Evolutionary conservation across 2,329 filamentous ascomycete genomes (phyloP), one percentile per base, ranked within the genome.

Genomic region (Didymella exigua): DNA sequence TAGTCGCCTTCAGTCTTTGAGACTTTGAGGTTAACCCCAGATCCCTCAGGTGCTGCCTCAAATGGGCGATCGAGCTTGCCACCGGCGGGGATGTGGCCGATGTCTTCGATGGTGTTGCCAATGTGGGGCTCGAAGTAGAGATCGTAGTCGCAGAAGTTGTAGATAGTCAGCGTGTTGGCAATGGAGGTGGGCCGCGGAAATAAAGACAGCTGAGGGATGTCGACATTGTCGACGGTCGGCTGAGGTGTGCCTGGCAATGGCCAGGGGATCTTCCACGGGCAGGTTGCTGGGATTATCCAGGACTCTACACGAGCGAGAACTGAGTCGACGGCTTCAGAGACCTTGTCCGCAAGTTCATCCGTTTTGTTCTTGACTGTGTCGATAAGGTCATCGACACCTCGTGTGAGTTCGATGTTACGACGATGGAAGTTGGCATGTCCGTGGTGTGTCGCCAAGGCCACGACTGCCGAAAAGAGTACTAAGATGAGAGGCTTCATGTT

Each of bases 121-220:
- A 53, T 27, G 23, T 56, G 43, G 11, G 60, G 60, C 24, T 54
- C 40, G 43, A 59, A 55, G 38, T 49, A 48, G 21, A 64, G 55
- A 14, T 57, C 40, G 40, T 66, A 65, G 9, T 49, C 30, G 49
- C 63, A 66, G 55, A 62, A 66, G 45, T 63, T 65, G 29, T 59
- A 38, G 14, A 65, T 46, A 10, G 58, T 62, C n/a, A 65, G 42
- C 1, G 53, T 58, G 24, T 60, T 48, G 0, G 59, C 41, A 0
- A 30, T 59, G 2, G 54, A 46, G 5, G 43, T 30, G 2, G 62
- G 63, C 1, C 37, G 44, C 1, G 47, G 5, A 46, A 59, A 66
- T 37, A 66, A 26, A 2, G 40, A 34, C 18, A 66, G 62, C 21
- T 66, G 63, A 2, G 45, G 31, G 2, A 44, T 49, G 3, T 43